These are phyloP conservation scores for Cladosporium austrohemisphaericum DNA, from an alignment of 2,329 filamentous ascomycete genomes.

Conservation along the genomic window DNA sequence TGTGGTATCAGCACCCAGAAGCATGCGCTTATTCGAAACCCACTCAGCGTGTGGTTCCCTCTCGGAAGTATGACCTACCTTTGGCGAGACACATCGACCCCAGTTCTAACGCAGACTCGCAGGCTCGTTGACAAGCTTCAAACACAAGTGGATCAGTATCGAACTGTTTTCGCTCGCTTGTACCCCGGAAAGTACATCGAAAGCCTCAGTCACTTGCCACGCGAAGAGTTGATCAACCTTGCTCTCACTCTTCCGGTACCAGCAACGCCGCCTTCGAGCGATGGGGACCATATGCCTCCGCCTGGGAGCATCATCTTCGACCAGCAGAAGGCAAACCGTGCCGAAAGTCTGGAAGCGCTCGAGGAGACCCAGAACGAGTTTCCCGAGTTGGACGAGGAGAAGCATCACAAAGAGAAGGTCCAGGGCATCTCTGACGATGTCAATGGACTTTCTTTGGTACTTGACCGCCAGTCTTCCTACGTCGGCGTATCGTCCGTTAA, in stretches of 20 bases:
- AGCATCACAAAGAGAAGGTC: conserved; percentile 38
- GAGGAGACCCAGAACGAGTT: conserved; percentile 55
- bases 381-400: conserved; percentile 63
- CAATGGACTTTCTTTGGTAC: conserved; percentile 30
- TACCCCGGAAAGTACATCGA: conserved; percentile 43
- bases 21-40: conserved; percentile 79
- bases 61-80: conserved; percentile 60
- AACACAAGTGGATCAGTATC: conserved; percentile 47
- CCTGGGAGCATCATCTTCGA: not conserved
- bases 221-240: conserved; percentile 45
- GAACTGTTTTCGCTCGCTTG: conserved; percentile 40
- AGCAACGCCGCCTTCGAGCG: conserved; percentile 34
- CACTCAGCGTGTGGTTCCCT: conserved; percentile 70
- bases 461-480: conserved; percentile 31
- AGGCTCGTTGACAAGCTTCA: conserved; percentile 55
- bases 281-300: conserved; percentile 27
- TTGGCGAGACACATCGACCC: not conserved
- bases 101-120: conserved; percentile 33
- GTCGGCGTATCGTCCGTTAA: conserved; percentile 33
- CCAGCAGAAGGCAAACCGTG: conserved; percentile 44
- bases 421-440: conserved; percentile 39
- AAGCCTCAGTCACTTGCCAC: conserved; percentile 36
- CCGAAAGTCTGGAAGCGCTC: conserved; percentile 55
- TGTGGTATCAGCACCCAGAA: conserved; percentile 76
- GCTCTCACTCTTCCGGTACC: conserved; percentile 41